Conservation (phyloP, 768 basidiomycete species). For the Lentinula detonsa region DNA sequence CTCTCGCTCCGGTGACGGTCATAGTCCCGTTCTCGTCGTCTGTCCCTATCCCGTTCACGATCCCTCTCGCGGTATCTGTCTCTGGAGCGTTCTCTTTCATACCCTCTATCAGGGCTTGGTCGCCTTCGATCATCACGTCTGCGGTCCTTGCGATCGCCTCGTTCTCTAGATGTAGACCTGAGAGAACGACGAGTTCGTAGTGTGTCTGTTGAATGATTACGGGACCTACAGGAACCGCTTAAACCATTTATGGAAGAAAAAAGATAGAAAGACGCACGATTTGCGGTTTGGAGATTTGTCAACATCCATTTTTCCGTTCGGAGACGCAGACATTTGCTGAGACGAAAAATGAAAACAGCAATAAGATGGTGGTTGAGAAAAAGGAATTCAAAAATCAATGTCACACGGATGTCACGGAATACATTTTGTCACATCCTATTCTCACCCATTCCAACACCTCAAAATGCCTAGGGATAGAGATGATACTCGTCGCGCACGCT, state of each 20-base stretch:
- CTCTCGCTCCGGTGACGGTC: conserved; percentile 43
- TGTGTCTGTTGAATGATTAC: conserved; percentile 74
- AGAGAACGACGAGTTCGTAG: conserved; percentile 68
- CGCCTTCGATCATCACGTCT: conserved; percentile 54
- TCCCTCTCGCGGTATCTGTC: conserved; percentile 42
- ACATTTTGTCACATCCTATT: background rate
- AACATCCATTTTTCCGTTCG: conserved; percentile 55
- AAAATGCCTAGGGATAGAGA: background rate
- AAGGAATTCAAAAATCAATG: background rate
- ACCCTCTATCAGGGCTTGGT: conserved; percentile 58
- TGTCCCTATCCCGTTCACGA: conserved; percentile 42
- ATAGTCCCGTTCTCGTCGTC: conserved; percentile 21
- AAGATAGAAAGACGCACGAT: conserved; percentile 38
- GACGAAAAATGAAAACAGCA: background rate
- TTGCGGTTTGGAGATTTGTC: conserved; percentile 56
- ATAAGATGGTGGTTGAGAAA: background rate
- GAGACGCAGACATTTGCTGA: conserved; percentile 22
- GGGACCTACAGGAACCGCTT: conserved; percentile 37
- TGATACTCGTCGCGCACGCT: background rate
- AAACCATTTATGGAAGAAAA: background rate
- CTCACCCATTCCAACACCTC: background rate
- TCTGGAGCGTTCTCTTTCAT: conserved; percentile 51
- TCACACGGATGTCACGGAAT: background rate
- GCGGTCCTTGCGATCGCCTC: conserved; percentile 45
- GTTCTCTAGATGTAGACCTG: conserved; percentile 63